phyloP scores from a whole-genome alignment of 176 grass and related monocot species.

The Carex myosuroides region DNA sequence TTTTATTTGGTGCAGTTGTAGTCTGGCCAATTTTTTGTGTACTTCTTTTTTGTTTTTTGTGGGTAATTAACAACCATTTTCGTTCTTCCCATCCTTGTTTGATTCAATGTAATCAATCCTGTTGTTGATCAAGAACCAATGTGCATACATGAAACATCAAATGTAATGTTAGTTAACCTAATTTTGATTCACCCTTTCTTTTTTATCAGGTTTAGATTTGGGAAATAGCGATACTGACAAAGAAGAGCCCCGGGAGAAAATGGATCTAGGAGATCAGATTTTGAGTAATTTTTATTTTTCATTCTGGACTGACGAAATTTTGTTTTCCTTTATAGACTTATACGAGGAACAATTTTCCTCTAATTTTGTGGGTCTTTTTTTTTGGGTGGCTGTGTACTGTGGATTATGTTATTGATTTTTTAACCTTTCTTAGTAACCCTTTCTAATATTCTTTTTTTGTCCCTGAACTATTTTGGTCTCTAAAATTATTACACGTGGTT shows the following conservation, averaged over 20 bases:
- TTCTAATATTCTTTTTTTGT: neutral
- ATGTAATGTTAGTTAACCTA: neutral
- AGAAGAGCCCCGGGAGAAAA: constrained; percentile 5
- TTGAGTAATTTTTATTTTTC: neutral
- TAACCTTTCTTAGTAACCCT: neutral
- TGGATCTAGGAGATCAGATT: constrained; percentile 18
- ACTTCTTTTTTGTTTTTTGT: neutral
- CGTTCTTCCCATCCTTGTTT: neutral
- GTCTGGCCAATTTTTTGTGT: neutral
- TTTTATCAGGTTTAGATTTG: constrained; percentile 5
- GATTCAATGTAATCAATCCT: neutral
- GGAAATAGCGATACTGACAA: neutral
- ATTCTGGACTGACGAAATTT: constrained; percentile 12
- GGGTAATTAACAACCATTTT: neutral
- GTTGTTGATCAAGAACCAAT: neutral
- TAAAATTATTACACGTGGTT: neutral
- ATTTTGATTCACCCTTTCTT: neutral
- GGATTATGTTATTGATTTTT: constrained; percentile 15
- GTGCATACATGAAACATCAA: neutral
- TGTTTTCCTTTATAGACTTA: constrained; percentile 25
- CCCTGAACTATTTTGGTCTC: neutral
- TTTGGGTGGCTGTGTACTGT: constrained; percentile 6
- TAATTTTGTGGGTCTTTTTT: constrained; percentile 15
- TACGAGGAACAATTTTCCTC: constrained; percentile 27
- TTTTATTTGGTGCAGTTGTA: neutral